These are phyloP conservation scores for Trichoderma sp. DNA, from an alignment of 2,329 filamentous ascomycete genomes.

Conservation along the genomic window DNA sequence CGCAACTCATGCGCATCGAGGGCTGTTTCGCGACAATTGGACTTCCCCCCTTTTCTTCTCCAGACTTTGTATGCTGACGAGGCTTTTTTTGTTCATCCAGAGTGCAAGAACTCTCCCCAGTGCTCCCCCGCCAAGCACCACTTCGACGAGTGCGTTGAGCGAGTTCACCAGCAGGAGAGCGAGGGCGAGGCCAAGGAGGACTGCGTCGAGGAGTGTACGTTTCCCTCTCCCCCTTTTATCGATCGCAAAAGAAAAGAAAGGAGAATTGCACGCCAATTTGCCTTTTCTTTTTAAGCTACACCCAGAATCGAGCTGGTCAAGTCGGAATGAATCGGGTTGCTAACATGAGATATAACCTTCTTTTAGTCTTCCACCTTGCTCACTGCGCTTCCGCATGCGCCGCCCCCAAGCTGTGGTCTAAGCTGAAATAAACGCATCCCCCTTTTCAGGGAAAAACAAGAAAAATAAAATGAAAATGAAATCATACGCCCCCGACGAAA, in stretches of 20 bases:
- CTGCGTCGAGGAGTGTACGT: conserved; percentile 98
- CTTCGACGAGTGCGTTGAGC: conserved; percentile 97
- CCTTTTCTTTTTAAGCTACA: neutral
- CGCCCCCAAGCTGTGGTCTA: conserved; percentile 91
- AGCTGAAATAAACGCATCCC: conserved; percentile 74
- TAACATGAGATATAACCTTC: conserved; percentile 24
- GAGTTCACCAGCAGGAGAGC: conserved; percentile 69
- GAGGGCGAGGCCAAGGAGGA: conserved; percentile 81
- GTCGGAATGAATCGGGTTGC: neutral
- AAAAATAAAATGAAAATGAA: neutral
- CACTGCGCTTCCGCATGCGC: conserved; percentile 94
- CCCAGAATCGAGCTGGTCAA: neutral
- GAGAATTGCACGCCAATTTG: neutral
- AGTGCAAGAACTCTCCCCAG: conserved; percentile 84
- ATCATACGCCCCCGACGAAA: conserved; percentile 9
- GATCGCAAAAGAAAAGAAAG: neutral
- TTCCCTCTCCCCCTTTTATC: neutral
- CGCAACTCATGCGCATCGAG: conserved; percentile 19
- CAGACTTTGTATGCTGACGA: conserved; percentile 25
- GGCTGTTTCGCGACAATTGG: neutral
- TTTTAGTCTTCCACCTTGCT: conserved; percentile 92
- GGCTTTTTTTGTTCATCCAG: conserved; percentile 43
- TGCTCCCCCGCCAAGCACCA: conserved; percentile 94
- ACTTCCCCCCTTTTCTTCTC: too few relatives aligned
- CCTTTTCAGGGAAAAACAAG: neutral